Conservation (phyloP, 139 green algal genomes). For the Picocystis salinarum region DNA sequence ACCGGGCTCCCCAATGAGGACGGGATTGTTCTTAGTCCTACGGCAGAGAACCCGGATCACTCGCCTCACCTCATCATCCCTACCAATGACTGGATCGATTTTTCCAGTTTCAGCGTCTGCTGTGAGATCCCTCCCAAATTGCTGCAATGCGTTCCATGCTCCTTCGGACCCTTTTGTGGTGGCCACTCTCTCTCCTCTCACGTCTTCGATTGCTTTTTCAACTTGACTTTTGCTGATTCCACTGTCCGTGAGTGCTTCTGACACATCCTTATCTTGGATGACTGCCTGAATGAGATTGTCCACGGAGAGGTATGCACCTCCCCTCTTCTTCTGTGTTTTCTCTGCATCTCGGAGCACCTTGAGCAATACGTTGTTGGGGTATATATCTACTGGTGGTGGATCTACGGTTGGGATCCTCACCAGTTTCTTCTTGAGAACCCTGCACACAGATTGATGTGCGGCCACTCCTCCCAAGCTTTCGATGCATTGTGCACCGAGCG, state of each 20-base stretch:
- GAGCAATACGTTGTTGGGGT: constrained; percentile 10
- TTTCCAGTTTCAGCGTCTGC: constrained; percentile 28
- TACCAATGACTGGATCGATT: constrained; percentile 45
- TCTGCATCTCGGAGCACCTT: constrained; percentile 26
- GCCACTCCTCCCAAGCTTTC: constrained; percentile 22
- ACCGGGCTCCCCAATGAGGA: constrained; percentile 2
- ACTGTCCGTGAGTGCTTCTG: constrained; percentile 11
- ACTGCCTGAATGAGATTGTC: constrained; percentile 50
- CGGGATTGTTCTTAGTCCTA: constrained; percentile 5
- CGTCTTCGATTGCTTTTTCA: background rate
- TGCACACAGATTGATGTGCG: constrained; percentile 15
- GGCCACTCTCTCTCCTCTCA: background rate
- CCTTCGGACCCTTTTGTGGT: background rate
- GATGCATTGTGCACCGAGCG: constrained; percentile 11
- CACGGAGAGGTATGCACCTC: constrained; percentile 48
- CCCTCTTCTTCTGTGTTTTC: constrained; percentile 45
- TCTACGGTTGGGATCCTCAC: constrained; percentile 34
- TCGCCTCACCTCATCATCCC: constrained; percentile 32
- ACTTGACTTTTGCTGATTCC: too few relatives aligned
- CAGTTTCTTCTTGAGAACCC: constrained; percentile 33
- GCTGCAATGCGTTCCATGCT: constrained; percentile 14
- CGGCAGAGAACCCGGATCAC: background rate
- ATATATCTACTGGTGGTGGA: constrained; percentile 20
- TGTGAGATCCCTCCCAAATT: constrained; percentile 46
- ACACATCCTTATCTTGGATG: constrained; percentile 23